A percentile compares a stretch with the other conserved stretches of the same genome.
Evolutionary conservation across 2,329 filamentous ascomycete genomes (phyloP).

Genomic region (Neospermospora avenae): DNA sequence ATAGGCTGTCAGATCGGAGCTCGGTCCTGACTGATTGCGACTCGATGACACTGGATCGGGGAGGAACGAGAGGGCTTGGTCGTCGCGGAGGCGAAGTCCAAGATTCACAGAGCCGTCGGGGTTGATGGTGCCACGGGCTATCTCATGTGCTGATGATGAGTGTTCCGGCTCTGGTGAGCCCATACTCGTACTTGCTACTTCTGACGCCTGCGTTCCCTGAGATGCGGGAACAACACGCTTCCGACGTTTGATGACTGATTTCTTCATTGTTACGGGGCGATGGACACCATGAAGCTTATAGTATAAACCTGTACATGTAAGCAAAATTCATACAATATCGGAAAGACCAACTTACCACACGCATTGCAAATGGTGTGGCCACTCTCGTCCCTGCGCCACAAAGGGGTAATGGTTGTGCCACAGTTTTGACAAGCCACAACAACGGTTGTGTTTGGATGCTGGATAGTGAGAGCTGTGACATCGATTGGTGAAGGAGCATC

Average conservation of each 20-base stretch:
- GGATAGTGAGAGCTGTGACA: conserved; percentile 45
- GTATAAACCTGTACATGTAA: conserved; percentile 66
- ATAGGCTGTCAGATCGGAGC: conserved; percentile 44
- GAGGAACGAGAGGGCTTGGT: conserved; percentile 29
- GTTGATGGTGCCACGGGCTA: conserved; percentile 51
- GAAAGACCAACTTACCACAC: conserved; percentile 65
- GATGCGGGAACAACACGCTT: conserved; percentile 88
- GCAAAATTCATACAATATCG: neutral
- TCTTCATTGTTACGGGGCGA: conserved; percentile 97
- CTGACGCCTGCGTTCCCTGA: conserved; percentile 41
- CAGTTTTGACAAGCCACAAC: conserved; percentile 97
- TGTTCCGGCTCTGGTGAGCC: conserved; percentile 36
- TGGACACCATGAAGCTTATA: conserved; percentile 92
- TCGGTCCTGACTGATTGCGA: conserved; percentile 34
- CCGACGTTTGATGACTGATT: conserved; percentile 90
- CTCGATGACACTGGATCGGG: conserved; percentile 29
- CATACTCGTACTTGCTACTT: conserved; percentile 38
- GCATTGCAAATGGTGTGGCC: conserved; percentile 98
- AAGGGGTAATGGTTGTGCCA: conserved; percentile 89
- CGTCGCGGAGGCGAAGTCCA: conserved; percentile 49
- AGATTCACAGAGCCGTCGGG: conserved; percentile 64
- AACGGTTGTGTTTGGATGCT: conserved; percentile 50
- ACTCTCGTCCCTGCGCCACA: conserved; percentile 91
- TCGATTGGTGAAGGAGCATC: conserved; percentile 45
- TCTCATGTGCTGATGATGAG: conserved; percentile 27